Evolutionary conservation across 2,329 filamentous ascomycete genomes (phyloP).

Genomic region (Stagonosporopsis rhizophila): DNA sequence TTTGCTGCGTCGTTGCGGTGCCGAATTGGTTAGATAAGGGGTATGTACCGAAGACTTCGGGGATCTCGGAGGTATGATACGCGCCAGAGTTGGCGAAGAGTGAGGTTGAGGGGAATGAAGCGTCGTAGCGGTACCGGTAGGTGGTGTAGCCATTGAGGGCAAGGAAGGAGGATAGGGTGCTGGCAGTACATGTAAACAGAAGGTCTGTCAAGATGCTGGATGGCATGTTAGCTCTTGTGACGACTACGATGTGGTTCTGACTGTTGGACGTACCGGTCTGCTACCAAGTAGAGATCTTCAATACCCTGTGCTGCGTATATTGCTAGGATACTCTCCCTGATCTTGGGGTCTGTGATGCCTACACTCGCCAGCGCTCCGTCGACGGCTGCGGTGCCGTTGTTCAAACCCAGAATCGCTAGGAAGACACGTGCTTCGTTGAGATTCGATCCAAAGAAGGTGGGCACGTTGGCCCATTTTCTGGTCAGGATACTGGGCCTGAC

Average conservation of each 20-base stretch:
- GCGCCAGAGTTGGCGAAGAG: slow-evolving; percentile 23
- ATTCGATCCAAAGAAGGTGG: slow-evolving; percentile 19
- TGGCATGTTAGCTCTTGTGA: neutral
- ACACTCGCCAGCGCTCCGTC: slow-evolving; percentile 3
- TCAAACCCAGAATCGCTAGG: slow-evolving; percentile 10
- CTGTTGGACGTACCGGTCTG: slow-evolving; percentile 1
- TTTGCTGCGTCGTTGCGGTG: slow-evolving; percentile 24
- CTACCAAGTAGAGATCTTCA: slow-evolving; percentile 3
- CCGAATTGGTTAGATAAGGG: slow-evolving; percentile 16
- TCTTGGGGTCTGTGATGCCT: slow-evolving; percentile 10
- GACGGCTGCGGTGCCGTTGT: slow-evolving; percentile 12
- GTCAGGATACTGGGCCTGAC: slow-evolving; percentile 17
- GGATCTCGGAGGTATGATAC: slow-evolving; percentile 32
- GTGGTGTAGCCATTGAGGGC: slow-evolving; percentile 19
- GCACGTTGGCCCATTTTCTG: slow-evolving; percentile 17
- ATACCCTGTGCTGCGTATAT: slow-evolving; percentile 9
- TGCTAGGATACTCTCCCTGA: slow-evolving; percentile 7
- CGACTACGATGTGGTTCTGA: neutral
- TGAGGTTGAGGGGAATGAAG: slow-evolving; percentile 18
- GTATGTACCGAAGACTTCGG: slow-evolving; percentile 33
- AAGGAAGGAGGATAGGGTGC: slow-evolving; percentile 14
- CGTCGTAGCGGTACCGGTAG: slow-evolving; percentile 29
- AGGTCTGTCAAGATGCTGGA: slow-evolving; percentile 16
- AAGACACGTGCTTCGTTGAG: slow-evolving; percentile 22
- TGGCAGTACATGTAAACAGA: slow-evolving; percentile 17